Conservation (phyloP, 2,329 filamentous ascomycete species). For the Akanthomyces muscarius region DNA sequence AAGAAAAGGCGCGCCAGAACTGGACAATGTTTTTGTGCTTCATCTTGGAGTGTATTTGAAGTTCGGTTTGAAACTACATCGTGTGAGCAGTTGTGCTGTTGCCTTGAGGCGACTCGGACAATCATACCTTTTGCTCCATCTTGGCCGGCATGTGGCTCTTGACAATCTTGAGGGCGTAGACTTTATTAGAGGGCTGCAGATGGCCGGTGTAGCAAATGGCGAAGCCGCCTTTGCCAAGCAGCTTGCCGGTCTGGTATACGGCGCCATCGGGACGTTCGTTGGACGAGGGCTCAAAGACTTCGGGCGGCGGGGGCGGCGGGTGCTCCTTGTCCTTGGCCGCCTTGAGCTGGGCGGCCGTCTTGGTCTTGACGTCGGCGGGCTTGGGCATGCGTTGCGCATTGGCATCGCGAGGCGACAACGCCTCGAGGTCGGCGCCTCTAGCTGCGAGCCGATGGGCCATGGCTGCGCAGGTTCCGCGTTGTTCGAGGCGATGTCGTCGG, state of each 20-base stretch:
- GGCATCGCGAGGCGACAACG: constrained; percentile 60
- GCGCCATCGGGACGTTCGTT: constrained; percentile 65
- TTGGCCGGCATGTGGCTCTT: constrained; percentile 78
- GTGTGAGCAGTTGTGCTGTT: constrained; percentile 15
- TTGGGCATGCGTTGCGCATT: constrained; percentile 56
- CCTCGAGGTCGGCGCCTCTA: constrained; percentile 56
- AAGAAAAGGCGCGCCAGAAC: constrained; percentile 91
- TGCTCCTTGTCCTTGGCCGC: constrained; percentile 62
- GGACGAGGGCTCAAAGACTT: constrained; percentile 61
- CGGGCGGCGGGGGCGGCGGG: constrained; percentile 58
- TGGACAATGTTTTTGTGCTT: constrained; percentile 92
- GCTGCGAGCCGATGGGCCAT: constrained; percentile 49
- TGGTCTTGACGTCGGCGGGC: constrained; percentile 46
- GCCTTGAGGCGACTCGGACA: no score
- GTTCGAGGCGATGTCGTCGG: neutral
- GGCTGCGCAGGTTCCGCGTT: constrained; percentile 14
- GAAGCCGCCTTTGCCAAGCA: constrained; percentile 78
- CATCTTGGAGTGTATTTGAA: constrained; percentile 98
- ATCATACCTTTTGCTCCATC: constrained; percentile 73
- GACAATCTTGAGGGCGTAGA: constrained; percentile 77
- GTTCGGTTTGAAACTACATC: constrained; percentile 67
- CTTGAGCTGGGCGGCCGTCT: constrained; percentile 50
- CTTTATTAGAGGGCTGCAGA: constrained; percentile 60
- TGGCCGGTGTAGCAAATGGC: constrained; percentile 76
- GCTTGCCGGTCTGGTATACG: constrained; percentile 68